Evolutionary conservation across 176 grass and related monocot species (phyloP), one percentile per base, ranked within the genome.

Genomic region (Puya raimondii): DNA sequence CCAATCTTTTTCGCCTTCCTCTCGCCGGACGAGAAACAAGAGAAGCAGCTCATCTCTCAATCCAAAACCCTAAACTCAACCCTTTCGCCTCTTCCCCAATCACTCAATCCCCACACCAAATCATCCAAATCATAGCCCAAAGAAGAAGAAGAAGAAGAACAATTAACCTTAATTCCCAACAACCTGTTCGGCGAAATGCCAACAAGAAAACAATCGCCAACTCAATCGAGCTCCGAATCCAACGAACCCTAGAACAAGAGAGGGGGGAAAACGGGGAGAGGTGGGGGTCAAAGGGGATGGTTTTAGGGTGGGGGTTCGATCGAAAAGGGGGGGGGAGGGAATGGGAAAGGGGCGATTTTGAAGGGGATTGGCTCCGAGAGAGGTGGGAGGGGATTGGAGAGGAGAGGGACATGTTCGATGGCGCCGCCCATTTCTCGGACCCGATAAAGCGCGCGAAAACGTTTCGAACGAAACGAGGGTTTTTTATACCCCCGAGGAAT

Each of bases 41-140:
- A 74, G 76, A 92, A 92, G 66, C 84, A 97, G 52, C 74, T 87
- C 89, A 90, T 90, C 26, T 75, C 64, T 51, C 2, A 48, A 48
- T 50, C 63, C 69, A 81, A 22, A 57, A 66, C 58, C 65, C 68
- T 10, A 90, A 67, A 51, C 11, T 29, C 80, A 5, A 20, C 12
- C 66, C 69, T 52, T 47, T 61, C 21, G 25, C 22, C 15, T 26
- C 29, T 33, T 64, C 56, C 23, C 48, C 12, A 71, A 86, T 75
- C 51, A 27, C 42, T 70, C 53, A 59, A 17, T 25, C 70, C 63
- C 47, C 51, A 56, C 26, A 72, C 27, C 65, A 51, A 68, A 51
- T 53, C 20, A 72, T 89, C 83, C 3, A 86, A 73, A 0, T 77
- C 73, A 13, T 84, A 77, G 49, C 56, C 56, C 17, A 61, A 20